Base-by-base conservation (phyloP, 2,329 filamentous ascomycete genomes). In the Piedraia hortae region DNA sequence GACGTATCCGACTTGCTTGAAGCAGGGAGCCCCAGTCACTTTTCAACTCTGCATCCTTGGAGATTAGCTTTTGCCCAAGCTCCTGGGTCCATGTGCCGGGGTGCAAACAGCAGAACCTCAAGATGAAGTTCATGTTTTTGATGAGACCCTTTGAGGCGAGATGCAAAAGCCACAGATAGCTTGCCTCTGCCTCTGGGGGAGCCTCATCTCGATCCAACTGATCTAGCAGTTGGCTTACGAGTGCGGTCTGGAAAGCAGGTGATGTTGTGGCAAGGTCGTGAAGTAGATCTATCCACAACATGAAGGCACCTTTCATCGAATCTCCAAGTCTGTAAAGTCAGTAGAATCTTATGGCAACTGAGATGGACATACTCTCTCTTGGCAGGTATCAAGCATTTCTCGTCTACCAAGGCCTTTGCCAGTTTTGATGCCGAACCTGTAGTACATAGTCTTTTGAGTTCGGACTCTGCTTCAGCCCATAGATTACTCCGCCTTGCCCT, bases 121-220 rank as follows among this genome's bases (percentile, higher is more conserved):
- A 27, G 3, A 32, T 21, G 4, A 31, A 27, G n/a, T n/a, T 11
- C 18, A 24, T 10, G 22, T 19, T n/a, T 33, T 3, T 18, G 23
- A n/a, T 16, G 14, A 6, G 14, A 21, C 6, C 21, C 14, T 14
- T 26, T 32, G 14, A 37, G 33, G 15, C 37, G 28, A 14, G 30
- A 31, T 59, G 53, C 5, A 47, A 31, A 12, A 57, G 31, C 58
- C 58, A 62, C 15, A 47, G 36, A 28, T 44, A 52, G 14, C 53
- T 23, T 2, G 44, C 51, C 36, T 60, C 51, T 16, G 36, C 36
- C 4, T 32, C 27, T n/a, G n/a, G n/a, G n/a, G n/a, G n/a, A 8
- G 32, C 28, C 20, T 37, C 32, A 6, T 27, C 15, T 5, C 21
- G 21, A 13, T 33, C 28, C 6, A 26, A 35, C 24, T 30, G 27